Conservation (phyloP, 2,329 filamentous ascomycete genomes). For the Cladorrhinum sp. region DNA sequence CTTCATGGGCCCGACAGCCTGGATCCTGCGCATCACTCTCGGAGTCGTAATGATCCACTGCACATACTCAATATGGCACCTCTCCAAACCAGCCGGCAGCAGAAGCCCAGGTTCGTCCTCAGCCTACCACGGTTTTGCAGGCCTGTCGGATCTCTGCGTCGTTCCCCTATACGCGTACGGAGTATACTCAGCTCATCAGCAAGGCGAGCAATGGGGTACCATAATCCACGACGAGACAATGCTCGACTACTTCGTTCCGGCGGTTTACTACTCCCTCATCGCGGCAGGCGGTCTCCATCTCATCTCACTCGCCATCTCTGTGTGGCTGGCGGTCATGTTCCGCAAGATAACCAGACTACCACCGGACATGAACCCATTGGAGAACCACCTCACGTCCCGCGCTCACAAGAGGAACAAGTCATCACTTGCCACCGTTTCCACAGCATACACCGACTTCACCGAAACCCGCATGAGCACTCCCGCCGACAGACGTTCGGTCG, state of each 20-base stretch:
- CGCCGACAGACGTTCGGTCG: slow-evolving; percentile 53
- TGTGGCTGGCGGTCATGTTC: slow-evolving; percentile 77
- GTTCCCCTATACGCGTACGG: slow-evolving; percentile 57
- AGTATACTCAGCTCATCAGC: slow-evolving; percentile 44
- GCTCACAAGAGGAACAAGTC: slow-evolving; percentile 73
- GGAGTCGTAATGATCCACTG: slow-evolving; percentile 70
- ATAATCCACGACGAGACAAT: slow-evolving; percentile 56
- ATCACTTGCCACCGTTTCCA: slow-evolving; percentile 48
- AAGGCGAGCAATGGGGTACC: slow-evolving; percentile 61
- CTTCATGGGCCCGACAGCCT: slow-evolving; percentile 61
- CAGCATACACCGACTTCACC: slow-evolving; percentile 40
- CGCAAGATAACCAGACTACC: slow-evolving; percentile 77
- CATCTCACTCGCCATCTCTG: slow-evolving; percentile 64
- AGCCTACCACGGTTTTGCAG: slow-evolving; percentile 84
- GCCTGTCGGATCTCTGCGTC: slow-evolving; percentile 62
- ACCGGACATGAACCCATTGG: slow-evolving; percentile 92
- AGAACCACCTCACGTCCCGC: slow-evolving; percentile 76
- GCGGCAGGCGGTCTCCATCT: slow-evolving; percentile 65
- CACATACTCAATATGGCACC: slow-evolving; percentile 77
- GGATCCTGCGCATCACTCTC: slow-evolving; percentile 77
- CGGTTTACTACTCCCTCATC: slow-evolving; percentile 66
- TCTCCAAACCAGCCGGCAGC: slow-evolving; percentile 64
- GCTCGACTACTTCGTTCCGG: slow-evolving; percentile 59
- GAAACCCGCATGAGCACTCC: slow-evolving; percentile 59
- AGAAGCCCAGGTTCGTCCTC: slow-evolving; percentile 77